These are phyloP conservation scores for Graphilbum fragrans DNA, from an alignment of 2,329 filamentous ascomycete species.

Conservation along the genomic window DNA sequence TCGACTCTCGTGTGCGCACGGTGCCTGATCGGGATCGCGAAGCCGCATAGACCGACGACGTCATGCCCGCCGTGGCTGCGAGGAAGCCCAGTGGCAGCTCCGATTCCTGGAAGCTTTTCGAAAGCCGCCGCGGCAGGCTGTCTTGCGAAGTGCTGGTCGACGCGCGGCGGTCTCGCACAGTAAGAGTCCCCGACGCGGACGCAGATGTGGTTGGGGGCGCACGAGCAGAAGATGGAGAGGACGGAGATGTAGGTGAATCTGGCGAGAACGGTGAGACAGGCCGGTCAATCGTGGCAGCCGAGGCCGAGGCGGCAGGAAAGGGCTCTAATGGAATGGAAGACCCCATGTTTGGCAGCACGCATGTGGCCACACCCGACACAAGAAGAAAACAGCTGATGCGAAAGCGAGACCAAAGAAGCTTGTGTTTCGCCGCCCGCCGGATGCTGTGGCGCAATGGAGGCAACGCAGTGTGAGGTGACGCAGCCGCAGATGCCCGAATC, in stretches of 20 bases:
- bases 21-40: constrained; percentile 5
- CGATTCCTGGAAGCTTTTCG: constrained; percentile 28
- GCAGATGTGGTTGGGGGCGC: neutral
- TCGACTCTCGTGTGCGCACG: constrained; percentile 4
- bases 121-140: constrained; percentile 8
- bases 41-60: constrained; percentile 23
- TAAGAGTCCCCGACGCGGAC: neutral
- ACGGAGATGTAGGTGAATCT: neutral
- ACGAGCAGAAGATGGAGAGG: neutral
- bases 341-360: neutral
- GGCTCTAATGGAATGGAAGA: neutral
- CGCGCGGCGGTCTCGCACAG: neutral
- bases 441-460: neutral
- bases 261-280: too few species aligned
- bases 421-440: too few species aligned
- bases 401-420: neutral
- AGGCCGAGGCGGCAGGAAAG: neutral
- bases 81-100: constrained; percentile 33
- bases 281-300: neutral
- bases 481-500: neutral
- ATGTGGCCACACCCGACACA: neutral
- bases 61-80: constrained; percentile 32
- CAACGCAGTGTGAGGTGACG: neutral
- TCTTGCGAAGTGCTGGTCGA: constrained; percentile 4
- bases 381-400: neutral